Evolutionary conservation across 208 protist species (phyloP).

Genomic region (Trypanosoma mega): DNA sequence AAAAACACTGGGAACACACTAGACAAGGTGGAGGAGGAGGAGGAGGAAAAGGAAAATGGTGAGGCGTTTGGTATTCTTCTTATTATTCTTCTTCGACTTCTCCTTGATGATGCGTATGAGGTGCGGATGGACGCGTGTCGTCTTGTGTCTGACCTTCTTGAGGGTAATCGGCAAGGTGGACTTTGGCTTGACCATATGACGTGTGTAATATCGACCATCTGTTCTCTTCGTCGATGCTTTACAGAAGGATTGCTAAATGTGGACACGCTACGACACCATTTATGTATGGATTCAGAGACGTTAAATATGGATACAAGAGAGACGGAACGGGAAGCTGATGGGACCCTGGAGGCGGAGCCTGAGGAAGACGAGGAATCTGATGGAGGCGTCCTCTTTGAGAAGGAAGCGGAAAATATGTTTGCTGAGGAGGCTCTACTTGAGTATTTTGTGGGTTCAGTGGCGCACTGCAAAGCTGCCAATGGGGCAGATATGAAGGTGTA

Average conservation of each 20-base stretch:
- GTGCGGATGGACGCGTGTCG: conserved; percentile 58
- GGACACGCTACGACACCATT: conserved; percentile 6
- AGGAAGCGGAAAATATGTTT: conserved; percentile 88
- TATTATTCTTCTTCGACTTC: conserved; percentile 55
- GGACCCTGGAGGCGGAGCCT: conserved; percentile 6
- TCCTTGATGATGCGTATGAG: conserved; percentile 72
- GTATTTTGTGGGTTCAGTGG: conserved; percentile 30
- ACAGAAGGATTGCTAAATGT: neutral
- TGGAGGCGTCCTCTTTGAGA: conserved; percentile 82
- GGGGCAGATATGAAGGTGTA: conserved; percentile 12
- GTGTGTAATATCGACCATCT: conserved; percentile 53
- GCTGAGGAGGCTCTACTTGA: conserved; percentile 53
- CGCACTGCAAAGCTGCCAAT: neutral
- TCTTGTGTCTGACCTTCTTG: too few relatives aligned
- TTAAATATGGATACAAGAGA: too few relatives aligned
- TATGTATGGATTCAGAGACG: too few relatives aligned
- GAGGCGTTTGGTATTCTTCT: conserved; percentile 30
- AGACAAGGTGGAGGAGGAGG: neutral
- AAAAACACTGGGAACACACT: conserved; percentile 3
- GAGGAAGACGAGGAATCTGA: conserved; percentile 23
- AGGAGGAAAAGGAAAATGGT: neutral
- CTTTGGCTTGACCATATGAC: conserved; percentile 48
- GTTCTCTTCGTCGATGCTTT: conserved; percentile 7
- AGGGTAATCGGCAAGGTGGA: too few relatives aligned
- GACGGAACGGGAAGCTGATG: too few relatives aligned